These are phyloP conservation scores for Phytophthora pisi DNA, from an alignment of 352 stramenopile genomes.

Conservation along the genomic window DNA sequence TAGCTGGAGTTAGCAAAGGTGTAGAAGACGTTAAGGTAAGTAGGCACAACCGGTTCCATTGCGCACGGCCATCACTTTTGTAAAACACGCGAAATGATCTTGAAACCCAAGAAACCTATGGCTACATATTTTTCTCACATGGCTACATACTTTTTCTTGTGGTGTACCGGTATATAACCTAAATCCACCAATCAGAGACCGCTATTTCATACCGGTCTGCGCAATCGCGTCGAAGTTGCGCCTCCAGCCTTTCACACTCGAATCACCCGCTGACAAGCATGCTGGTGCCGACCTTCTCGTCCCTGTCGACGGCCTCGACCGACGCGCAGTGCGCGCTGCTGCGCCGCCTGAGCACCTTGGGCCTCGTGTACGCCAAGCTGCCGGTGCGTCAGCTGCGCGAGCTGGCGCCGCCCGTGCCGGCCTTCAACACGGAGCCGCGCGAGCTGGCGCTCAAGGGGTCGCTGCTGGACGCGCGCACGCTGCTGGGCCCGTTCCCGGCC, in stretches of 20 bases:
- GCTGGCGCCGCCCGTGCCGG: constrained; percentile 31
- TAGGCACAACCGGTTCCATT: too few species aligned
- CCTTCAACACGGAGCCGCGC: constrained; percentile 32
- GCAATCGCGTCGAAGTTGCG: background rate
- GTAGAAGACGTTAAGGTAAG: too few species aligned
- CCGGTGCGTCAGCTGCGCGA: constrained; percentile 32
- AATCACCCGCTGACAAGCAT: constrained; percentile 14
- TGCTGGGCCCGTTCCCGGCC: constrained; percentile 66
- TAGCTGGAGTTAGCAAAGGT: too few species aligned
- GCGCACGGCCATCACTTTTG: too few species aligned
- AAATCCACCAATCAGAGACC: background rate
- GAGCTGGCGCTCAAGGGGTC: constrained; percentile 46
- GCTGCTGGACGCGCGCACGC: constrained; percentile 49
- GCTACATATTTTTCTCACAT: too few species aligned
- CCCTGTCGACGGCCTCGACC: background rate
- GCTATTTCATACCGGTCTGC: background rate
- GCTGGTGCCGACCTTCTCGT: constrained; percentile 39
- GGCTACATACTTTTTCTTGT: too few species aligned
- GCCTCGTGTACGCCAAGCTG: constrained; percentile 48
- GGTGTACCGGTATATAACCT: background rate
- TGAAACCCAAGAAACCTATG: too few species aligned
- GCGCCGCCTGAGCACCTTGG: constrained; percentile 53
- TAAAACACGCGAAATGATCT: too few species aligned
- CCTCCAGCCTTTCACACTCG: background rate
- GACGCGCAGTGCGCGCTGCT: constrained; percentile 36